These are phyloP conservation scores for Wickerhamiella occidentalis DNA, from an alignment of 805 yeast species.

Conservation along the genomic window DNA sequence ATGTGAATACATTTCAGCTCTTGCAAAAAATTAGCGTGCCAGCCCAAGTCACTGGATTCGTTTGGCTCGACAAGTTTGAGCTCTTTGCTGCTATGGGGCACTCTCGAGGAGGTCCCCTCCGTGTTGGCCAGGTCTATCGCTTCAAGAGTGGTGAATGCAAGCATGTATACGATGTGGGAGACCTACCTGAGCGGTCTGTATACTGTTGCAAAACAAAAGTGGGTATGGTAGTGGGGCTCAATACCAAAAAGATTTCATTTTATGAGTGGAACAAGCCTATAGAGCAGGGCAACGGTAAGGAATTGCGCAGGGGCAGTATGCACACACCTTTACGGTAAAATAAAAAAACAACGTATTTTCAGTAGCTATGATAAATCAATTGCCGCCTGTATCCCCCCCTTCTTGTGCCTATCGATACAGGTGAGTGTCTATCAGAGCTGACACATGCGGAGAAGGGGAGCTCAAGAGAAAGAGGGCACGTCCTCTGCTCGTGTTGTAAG, in stretches of 20 bases:
- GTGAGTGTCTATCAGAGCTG: background rate
- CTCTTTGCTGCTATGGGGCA: conserved; percentile 8
- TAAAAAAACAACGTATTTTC: no score
- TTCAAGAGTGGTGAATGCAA: background rate
- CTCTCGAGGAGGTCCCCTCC: background rate
- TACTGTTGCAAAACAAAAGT: background rate
- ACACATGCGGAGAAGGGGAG: background rate
- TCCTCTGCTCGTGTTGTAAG: background rate
- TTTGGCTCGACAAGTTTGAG: conserved; percentile 6
- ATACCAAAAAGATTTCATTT: background rate
- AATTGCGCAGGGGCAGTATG: background rate
- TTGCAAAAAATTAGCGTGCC: background rate
- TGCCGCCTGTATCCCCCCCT: no score
- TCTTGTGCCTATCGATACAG: no score
- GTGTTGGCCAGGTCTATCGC: conserved; percentile 3
- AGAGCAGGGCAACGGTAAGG: background rate
- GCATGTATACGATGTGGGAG: background rate
- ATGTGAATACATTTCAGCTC: background rate
- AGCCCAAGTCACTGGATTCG: conserved; percentile 3
- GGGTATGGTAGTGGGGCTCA: conserved; percentile 2
- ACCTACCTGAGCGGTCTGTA: background rate
- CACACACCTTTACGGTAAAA: background rate
- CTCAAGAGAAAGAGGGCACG: background rate
- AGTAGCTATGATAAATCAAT: background rate
- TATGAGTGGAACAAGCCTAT: background rate